Conservation (phyloP, 345 rosid species). For the Euphorbia tirucalli region DNA sequence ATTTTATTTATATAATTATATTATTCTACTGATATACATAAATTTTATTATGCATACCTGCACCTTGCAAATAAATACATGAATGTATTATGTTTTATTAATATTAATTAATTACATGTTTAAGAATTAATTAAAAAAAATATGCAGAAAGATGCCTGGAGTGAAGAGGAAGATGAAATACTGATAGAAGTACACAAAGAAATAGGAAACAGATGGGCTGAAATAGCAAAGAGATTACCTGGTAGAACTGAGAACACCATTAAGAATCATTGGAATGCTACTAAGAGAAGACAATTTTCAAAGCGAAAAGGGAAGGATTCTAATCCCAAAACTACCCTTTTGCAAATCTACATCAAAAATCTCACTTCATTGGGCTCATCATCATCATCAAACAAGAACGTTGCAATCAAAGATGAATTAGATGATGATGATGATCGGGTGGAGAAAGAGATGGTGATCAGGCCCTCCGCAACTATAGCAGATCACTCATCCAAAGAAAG, state of each 20-base stretch:
- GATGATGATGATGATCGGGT: not conserved
- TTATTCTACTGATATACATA: no score
- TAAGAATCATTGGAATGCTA: slow-evolving; percentile 35
- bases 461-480: not conserved
- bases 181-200: slow-evolving; percentile 46
- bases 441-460: not conserved
- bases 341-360: slow-evolving; percentile 42
- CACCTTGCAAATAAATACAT: no score
- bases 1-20: no score
- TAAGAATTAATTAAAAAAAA: no score
- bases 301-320: slow-evolving; percentile 37
- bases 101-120: no score
- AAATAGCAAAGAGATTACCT: slow-evolving; percentile 53
- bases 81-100: no score
- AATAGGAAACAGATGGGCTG: slow-evolving; percentile 72
- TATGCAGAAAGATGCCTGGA: slow-evolving; percentile 70
- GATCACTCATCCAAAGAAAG: no score
- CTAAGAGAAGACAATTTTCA: slow-evolving; percentile 27
- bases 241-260: slow-evolving; percentile 62
- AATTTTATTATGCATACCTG: no score
- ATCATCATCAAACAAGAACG: not conserved
- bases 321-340: slow-evolving; percentile 6
- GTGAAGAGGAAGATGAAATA: slow-evolving; percentile 53
- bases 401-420: not conserved
- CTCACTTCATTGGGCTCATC: slow-evolving; percentile 19